A percentile compares a stretch with the other conserved stretches of the same genome.
These are phyloP conservation scores for Cynanchum wilfordii DNA, from an alignment of 257 asterid species.

Conservation along the genomic window DNA sequence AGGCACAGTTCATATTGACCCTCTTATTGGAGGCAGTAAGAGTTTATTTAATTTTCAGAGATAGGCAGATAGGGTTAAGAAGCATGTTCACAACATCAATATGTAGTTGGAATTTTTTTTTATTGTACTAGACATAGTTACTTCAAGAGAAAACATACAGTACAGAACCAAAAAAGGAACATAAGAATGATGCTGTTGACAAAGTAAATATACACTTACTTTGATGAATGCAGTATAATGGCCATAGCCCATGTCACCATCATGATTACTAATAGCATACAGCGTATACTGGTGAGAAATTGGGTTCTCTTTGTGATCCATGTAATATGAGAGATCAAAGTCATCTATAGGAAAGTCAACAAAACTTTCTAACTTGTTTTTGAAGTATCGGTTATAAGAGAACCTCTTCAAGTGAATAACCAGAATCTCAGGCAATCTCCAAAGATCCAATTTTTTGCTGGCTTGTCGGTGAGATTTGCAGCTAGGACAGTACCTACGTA, in stretches of 20 bases:
- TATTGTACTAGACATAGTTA: too few species aligned
- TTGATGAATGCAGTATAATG: constrained; percentile 71
- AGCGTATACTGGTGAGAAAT: constrained; percentile 39
- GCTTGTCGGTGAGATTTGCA: constrained; percentile 73
- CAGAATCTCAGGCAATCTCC: constrained; percentile 77
- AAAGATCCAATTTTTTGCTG: constrained; percentile 63
- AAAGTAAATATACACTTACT: constrained; percentile 34
- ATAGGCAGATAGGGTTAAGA: not conserved
- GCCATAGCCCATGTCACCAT: constrained; percentile 61
- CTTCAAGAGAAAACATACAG: not conserved
- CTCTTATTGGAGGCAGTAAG: not conserved
- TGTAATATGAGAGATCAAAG: constrained; percentile 55
- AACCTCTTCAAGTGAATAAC: constrained; percentile 75
- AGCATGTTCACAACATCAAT: not conserved
- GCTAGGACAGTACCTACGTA: constrained; percentile 59
- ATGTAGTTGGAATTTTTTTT: not conserved
- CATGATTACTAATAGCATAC: constrained; percentile 73
- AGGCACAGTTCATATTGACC: not conserved
- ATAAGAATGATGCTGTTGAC: not conserved
- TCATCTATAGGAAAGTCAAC: constrained; percentile 66
- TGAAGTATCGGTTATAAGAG: constrained; percentile 41
- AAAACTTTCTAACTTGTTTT: constrained; percentile 58
- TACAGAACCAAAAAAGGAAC: not conserved
- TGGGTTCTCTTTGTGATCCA: constrained; percentile 28
- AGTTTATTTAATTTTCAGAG: not conserved